phyloP scores from a whole-genome alignment of 78 protist genomes.

The Diacronema lutheri region DNA sequence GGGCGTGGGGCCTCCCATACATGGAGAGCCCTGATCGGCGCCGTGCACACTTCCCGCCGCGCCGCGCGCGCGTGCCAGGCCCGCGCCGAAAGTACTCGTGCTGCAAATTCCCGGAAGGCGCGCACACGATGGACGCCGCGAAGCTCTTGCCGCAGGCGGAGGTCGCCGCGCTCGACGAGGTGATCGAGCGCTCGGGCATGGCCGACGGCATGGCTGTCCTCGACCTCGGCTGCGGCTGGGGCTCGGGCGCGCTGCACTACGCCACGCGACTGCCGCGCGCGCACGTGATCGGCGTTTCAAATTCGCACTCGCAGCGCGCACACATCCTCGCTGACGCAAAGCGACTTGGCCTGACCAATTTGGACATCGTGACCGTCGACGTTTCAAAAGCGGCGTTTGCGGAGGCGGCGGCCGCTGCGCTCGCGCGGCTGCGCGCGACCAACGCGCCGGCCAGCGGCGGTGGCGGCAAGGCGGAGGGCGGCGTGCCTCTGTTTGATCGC shows the following conservation, averaged over 20 bases:
- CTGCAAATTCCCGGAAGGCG: neutral
- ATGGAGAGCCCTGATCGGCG: neutral
- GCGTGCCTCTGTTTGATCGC: neutral
- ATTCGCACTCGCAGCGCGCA: neutral
- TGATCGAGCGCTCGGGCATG: neutral
- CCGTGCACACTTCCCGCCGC: no score
- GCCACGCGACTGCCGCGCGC: neutral
- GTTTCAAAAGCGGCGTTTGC: no score
- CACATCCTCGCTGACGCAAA: neutral
- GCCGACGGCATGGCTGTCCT: neutral
- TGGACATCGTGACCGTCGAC: neutral
- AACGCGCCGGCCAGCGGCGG: no score
- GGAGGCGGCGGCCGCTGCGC: no score
- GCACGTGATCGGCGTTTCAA: neutral
- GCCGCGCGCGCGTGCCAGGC: no score
- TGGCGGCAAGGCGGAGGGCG: no score
- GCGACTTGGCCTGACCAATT: neutral
- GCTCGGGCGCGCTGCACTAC: neutral
- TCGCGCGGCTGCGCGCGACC: no score
- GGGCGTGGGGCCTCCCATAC: no score
- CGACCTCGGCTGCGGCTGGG: slow-evolving; percentile 17
- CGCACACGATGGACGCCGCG: neutral
- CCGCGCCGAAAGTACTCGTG: neutral
- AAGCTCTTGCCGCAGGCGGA: neutral
- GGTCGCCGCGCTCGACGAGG: neutral